Conservation (phyloP, 2,329 filamentous ascomycete species). For the Pyrenophora seminiperda region DNA sequence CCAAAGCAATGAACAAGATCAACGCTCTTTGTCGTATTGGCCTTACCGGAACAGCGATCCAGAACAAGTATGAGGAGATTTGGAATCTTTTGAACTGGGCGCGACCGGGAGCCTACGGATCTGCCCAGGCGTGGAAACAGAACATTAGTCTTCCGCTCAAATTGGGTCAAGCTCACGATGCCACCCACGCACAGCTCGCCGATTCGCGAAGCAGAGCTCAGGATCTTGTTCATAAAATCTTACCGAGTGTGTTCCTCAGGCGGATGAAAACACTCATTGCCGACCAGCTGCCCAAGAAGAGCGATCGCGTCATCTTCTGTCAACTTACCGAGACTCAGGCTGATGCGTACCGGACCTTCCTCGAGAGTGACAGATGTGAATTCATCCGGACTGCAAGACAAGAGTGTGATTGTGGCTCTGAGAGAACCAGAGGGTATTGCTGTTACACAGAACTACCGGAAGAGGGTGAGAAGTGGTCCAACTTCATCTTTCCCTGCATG, state of each 20-base stretch:
- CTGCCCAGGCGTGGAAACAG: conserved; percentile 75
- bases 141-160: conserved; percentile 80
- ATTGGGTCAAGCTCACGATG: conserved; percentile 89
- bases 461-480: conserved; percentile 69
- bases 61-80: conserved; percentile 96
- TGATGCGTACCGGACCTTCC: conserved; percentile 79
- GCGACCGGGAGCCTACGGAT: conserved; percentile 75
- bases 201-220: conserved; percentile 79
- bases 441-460: conserved; percentile 65
- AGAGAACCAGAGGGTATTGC: conserved; percentile 79
- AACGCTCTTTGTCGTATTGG: conserved; percentile 93
- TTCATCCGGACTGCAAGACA: conserved; percentile 71
- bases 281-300: conserved; percentile 92
- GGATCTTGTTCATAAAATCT: conserved; percentile 81
- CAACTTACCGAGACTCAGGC: conserved; percentile 82
- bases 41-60: conserved; percentile 92
- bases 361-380: conserved; percentile 72
- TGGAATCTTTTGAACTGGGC: conserved; percentile 98
- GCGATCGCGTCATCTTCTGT: conserved; percentile 92
- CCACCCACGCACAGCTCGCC: conserved; percentile 80
- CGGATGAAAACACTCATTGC: conserved; percentile 93
- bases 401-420: conserved; percentile 70
- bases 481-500: conserved; percentile 83
- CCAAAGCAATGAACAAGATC: conserved; percentile 84
- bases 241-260: conserved; percentile 88